These are phyloP conservation scores for Teunomyces stri DNA, from an alignment of 805 yeast species.

Conservation along the genomic window DNA sequence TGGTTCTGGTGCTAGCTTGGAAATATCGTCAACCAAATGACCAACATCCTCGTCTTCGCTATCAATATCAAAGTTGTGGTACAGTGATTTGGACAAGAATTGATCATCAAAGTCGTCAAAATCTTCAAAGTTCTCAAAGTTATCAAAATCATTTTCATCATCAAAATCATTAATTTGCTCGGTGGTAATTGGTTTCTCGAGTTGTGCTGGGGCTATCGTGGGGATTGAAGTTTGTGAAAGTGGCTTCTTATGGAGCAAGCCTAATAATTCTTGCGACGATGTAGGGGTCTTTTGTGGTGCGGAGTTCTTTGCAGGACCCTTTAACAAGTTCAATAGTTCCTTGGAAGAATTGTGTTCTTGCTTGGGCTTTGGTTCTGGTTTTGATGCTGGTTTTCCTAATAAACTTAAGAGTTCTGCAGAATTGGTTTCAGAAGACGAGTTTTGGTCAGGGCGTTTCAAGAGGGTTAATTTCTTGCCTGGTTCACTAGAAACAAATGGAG, in stretches of 20 bases:
- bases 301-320: conserved; percentile 1
- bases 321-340: conserved; percentile 6
- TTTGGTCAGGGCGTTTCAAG: conserved; percentile 21
- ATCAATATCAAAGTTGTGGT: conserved; percentile 28
- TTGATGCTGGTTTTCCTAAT: conserved; percentile 6
- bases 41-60: conserved; percentile 35
- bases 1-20: background rate
- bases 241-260: conserved; percentile 9
- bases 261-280: conserved; percentile 13
- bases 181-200: conserved; percentile 7
- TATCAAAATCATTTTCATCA: conserved; percentile 18
- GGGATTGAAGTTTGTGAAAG: background rate
- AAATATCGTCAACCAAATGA: conserved; percentile 10
- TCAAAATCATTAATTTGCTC: conserved; percentile 18
- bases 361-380: conserved; percentile 2
- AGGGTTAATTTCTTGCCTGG: conserved; percentile 27
- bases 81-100: conserved; percentile 9
- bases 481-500: conserved; percentile 5
- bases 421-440: background rate
- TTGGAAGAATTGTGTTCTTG: conserved; percentile 3
- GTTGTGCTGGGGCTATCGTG: conserved; percentile 2
- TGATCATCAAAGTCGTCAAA: conserved; percentile 29
- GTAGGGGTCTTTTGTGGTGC: background rate
- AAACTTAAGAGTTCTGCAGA: conserved; percentile 15
- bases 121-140: conserved; percentile 34